Evolutionary conservation across 768 basidiomycete genomes (phyloP).

Genomic region (Panus rudis): DNA sequence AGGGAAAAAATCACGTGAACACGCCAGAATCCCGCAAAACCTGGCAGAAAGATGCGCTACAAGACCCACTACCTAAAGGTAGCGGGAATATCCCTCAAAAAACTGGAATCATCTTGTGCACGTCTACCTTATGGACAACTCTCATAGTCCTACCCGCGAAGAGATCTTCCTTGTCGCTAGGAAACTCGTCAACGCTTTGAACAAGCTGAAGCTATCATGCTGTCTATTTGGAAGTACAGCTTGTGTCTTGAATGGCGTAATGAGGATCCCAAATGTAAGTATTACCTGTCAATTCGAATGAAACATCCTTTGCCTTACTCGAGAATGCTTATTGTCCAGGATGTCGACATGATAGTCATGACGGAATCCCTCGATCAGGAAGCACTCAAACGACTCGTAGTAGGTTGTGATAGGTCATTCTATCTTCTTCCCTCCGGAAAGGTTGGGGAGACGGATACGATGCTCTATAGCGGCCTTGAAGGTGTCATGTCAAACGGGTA

Average conservation of each 20-base stretch:
- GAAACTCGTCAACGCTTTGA: too few species aligned
- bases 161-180: too few species aligned
- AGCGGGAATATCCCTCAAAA: too few species aligned
- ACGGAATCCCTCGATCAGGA: constrained; percentile 27
- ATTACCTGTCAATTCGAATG: background rate
- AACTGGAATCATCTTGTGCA: too few species aligned
- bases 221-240: constrained; percentile 11
- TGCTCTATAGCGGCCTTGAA: constrained; percentile 4
- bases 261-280: constrained; percentile 9
- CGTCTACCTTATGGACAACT: too few species aligned
- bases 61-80: too few species aligned
- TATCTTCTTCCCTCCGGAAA: constrained; percentile 7
- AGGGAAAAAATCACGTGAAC: too few species aligned
- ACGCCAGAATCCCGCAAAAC: too few species aligned
- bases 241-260: constrained; percentile 7
- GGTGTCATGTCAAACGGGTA: too few species aligned
- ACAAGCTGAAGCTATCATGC: too few species aligned
- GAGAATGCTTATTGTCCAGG: constrained; percentile 23
- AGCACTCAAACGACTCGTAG: constrained; percentile 33
- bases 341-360: constrained; percentile 41
- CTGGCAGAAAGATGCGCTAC: too few species aligned
- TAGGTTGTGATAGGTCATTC: background rate
- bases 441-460: constrained; percentile 7
- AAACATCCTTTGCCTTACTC: background rate
- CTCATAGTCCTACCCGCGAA: too few species aligned